phyloP scores from a whole-genome alignment of 768 basidiomycete species.

The Phylloporus rhodoxanthus region DNA sequence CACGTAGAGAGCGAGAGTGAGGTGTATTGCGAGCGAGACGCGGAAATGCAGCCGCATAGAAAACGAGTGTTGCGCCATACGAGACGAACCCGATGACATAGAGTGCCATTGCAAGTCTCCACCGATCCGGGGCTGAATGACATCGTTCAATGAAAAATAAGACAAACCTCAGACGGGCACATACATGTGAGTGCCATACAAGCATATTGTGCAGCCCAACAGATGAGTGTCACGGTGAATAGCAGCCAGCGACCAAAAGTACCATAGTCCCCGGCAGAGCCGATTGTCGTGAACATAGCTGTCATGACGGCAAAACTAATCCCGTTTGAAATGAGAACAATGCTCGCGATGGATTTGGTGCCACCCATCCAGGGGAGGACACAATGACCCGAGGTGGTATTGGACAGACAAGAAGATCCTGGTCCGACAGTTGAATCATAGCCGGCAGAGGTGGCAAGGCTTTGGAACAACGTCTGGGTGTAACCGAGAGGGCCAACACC shows the following conservation, averaged over 20 bases:
- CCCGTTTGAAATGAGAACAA: slow-evolving; percentile 75
- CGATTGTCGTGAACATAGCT: slow-evolving; percentile 72
- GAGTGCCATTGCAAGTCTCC: slow-evolving; percentile 71
- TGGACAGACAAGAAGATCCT: slow-evolving; percentile 60
- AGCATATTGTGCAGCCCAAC: slow-evolving; percentile 78
- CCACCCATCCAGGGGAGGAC: slow-evolving; percentile 74
- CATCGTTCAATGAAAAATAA: not conserved
- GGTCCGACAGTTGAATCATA: slow-evolving; percentile 66
- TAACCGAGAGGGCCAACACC: slow-evolving; percentile 66
- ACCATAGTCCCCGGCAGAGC: slow-evolving; percentile 35
- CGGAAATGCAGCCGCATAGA: slow-evolving; percentile 75
- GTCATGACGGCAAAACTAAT: slow-evolving; percentile 79
- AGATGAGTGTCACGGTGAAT: slow-evolving; percentile 62
- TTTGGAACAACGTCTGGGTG: slow-evolving; percentile 71
- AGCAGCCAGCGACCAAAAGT: slow-evolving; percentile 73
- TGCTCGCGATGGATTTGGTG: slow-evolving; percentile 66
- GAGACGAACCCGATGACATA: slow-evolving; percentile 77
- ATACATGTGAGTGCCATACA: slow-evolving; percentile 67
- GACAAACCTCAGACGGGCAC: slow-evolving; percentile 11
- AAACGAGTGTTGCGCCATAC: slow-evolving; percentile 77
- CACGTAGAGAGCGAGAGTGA: slow-evolving; percentile 49
- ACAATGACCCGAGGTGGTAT: slow-evolving; percentile 60
- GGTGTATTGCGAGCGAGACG: slow-evolving; percentile 74
- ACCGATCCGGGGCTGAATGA: slow-evolving; percentile 53
- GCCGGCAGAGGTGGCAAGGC: slow-evolving; percentile 64